Evolutionary conservation across 1,284 basidiomycete species (phyloP).

Genomic region (Trametes polyzona): DNA sequence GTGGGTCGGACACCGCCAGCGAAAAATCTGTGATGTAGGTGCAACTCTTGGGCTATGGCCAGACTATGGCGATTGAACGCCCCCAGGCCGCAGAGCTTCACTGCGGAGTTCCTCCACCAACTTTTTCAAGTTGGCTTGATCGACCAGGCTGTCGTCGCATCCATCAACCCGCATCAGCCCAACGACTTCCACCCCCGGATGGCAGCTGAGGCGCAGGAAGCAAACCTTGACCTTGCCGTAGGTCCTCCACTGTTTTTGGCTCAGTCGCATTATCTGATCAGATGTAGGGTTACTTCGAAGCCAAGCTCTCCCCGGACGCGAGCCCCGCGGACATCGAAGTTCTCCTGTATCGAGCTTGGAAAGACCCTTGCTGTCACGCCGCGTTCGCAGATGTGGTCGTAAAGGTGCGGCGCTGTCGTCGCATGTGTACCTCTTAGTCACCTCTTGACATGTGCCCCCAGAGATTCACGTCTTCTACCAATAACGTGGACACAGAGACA

Average conservation of each 20-base stretch:
- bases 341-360: conserved; percentile 61
- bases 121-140: conserved; percentile 58
- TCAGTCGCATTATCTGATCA: conserved; percentile 1
- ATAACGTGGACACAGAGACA: conserved; percentile 63
- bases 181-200: conserved; percentile 54
- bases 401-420: conserved; percentile 54
- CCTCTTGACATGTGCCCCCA: conserved; percentile 30
- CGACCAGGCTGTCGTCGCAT: conserved; percentile 51
- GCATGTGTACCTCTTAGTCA: background rate
- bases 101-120: conserved; percentile 63
- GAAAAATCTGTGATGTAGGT: conserved; percentile 26
- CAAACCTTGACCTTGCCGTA: conserved; percentile 58
- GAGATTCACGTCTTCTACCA: conserved; percentile 57
- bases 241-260: conserved; percentile 15
- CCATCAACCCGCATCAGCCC: conserved; percentile 53
- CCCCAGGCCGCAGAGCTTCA: conserved; percentile 50
- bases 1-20: conserved; percentile 22
- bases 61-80: too few relatives aligned
- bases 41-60: too few relatives aligned
- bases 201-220: conserved; percentile 60
- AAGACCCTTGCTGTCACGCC: conserved; percentile 62
- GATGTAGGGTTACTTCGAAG: conserved; percentile 61
- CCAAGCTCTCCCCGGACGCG: conserved; percentile 59
- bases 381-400: conserved; percentile 59
- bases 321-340: conserved; percentile 51